Conservation (phyloP, 345 rosid species). For the Firmiana major region DNA sequence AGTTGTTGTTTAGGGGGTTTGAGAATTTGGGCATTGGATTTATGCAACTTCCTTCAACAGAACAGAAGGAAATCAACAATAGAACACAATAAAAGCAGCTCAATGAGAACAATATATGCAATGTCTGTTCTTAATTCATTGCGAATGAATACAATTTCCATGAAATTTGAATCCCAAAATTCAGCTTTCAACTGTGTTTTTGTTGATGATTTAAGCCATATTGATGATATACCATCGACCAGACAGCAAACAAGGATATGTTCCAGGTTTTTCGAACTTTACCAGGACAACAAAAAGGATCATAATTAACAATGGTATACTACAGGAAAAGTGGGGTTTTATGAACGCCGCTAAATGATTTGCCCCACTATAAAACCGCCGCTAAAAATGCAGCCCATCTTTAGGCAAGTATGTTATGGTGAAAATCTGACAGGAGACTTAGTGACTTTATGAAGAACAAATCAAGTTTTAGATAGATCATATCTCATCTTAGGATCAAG, state of each 20-base stretch:
- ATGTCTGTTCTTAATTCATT: no score
- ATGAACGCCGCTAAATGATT: no score
- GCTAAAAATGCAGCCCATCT: no score
- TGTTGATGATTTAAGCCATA: background rate
- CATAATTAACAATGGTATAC: background rate
- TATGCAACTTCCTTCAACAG: slow-evolving; percentile 9
- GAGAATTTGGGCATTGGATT: slow-evolving; percentile 28
- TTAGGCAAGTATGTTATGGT: background rate
- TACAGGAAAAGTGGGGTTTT: no score
- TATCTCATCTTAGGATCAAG: background rate
- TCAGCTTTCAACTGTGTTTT: background rate
- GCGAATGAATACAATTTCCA: background rate
- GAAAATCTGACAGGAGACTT: background rate
- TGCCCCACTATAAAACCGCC: no score
- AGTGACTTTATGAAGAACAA: no score
- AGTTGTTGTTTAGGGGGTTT: slow-evolving; percentile 20
- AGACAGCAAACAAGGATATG: background rate
- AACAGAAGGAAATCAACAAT: slow-evolving; percentile 10
- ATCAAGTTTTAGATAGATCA: no score
- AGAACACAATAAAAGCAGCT: slow-evolving; percentile 5
- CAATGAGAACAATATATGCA: background rate
- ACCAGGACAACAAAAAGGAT: background rate
- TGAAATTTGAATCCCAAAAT: background rate
- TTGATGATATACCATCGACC: background rate
- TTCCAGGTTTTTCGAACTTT: background rate